Evolutionary conservation across 805 yeast genomes (phyloP), one percentile per base, ranked within the genome.

Genomic region (Ascoidea rubescens): DNA sequence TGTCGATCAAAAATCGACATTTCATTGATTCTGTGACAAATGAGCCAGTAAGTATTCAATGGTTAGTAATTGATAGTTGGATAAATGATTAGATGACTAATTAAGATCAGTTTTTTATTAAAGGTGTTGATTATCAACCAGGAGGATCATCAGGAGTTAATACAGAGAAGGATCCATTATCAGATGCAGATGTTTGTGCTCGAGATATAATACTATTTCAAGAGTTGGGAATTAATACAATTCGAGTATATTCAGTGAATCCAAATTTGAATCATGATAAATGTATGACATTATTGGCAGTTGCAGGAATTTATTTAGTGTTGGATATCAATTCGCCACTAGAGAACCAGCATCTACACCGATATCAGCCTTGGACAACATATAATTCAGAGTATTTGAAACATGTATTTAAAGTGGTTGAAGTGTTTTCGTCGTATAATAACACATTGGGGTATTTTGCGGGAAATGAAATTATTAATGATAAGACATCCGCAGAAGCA

Each of bases 101-200:
- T 16, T 21, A 31, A 31, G 16, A 30, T 43, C 47, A 53, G 56
- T 90, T 91, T 62, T 82, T 74, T 59, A 74, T 90, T 44, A 82
- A 78, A 65, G 98, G 98, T 17, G 85, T 91, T 1, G 98, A 91
- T 65, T 90, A 90, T 63, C 97, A 91, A 62, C 97, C 97, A 0
- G 97, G 97, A 7, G 98, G 97, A 0, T 82, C 96, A 0, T 82
- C 96, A 0, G 90, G 82, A 0, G 81, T 80, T 30, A 70, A 70
- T n/a, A 66, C 60, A 3, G 55, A 60, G 5, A 63, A 59, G 7
- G 98, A 91, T 62, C 96, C 96, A 0, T 71, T 91, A 47, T 83
- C 96, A 1, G 83, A 87, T 60, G 74, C 80, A 4, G 67, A 74
- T 10, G 61, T 66, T 17, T 91, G 98, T 69, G 84, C 90, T 4